Evolutionary conservation across 208 protist genomes (phyloP), one percentile per base, ranked within the genome.

Genomic region (Blastocrithidia nonstop): DNA sequence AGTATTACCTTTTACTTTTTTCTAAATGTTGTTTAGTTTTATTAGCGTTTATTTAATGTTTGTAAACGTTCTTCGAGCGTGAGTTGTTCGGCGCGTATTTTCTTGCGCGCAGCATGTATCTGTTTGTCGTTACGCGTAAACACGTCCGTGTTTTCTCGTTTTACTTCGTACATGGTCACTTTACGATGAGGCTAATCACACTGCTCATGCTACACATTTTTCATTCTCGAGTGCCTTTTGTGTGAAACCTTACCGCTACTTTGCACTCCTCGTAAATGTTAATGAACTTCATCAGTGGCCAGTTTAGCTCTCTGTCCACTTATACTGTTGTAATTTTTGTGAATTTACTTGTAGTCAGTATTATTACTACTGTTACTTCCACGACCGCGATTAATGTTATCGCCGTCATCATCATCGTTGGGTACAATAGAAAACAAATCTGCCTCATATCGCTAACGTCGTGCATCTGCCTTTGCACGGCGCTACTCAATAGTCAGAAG

Each of bases 361-460:
- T 35, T 31, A 33, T 27, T 39, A 15, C 32, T 20, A 7, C 24
- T 25, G 5, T 20, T 25, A 6, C 15, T 40, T 15, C n/a, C n/a
- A n/a, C n/a, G n/a, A n/a, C n/a, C n/a, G n/a, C n/a, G n/a, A n/a
- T n/a, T n/a, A 6, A 20, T 44, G n/a, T 28, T 37, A 4, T 51
- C 48, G 25, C 47, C 52, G 6, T 28, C 60, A 3, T 22, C 54
- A 5, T 29, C 57, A 9, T 50, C 28, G 52, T 84, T 76, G 0
- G 81, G 76, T 16, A 90, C 73, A 25, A 90, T 61, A 23, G 66
- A 60, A 54, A 87, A 90, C 37, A 87, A 55, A 9, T 82, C 71
- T 17, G 59, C 60, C 50, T 90, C 81, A 45, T 90, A 90, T 21
- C 64, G 56, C 43, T 61, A 50, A 6, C 76, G 72, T 13, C 81